Evolutionary conservation across 768 basidiomycete species (phyloP).

Genomic region (Boletellus emodensis): DNA sequence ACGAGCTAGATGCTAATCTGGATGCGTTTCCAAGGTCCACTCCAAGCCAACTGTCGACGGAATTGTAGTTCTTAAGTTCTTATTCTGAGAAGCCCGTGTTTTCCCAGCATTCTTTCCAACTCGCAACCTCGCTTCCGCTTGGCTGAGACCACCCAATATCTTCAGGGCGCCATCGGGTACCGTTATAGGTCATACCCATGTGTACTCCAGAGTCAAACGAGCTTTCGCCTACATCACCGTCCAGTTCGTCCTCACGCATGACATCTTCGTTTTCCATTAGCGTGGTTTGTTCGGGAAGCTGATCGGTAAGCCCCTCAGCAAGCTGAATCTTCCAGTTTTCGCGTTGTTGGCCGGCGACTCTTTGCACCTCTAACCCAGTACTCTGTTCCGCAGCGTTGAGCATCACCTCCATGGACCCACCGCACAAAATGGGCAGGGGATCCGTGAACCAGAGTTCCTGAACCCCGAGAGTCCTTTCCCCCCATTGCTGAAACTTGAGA

Average conservation of each 20-base stretch:
- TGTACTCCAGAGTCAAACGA: conserved; percentile 30
- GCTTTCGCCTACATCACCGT: conserved; percentile 13
- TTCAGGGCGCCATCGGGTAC: conserved; percentile 2
- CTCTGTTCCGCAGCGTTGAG: conserved; percentile 24
- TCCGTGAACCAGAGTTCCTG: conserved; percentile 47
- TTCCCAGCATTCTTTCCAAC: not conserved
- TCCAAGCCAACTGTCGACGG: not conserved
- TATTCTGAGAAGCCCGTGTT: not conserved
- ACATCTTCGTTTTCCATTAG: conserved; percentile 8
- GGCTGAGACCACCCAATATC: conserved; percentile 14
- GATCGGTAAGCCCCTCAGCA: conserved; percentile 15
- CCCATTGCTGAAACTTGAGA: conserved; percentile 50
- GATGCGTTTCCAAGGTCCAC: conserved; percentile 2
- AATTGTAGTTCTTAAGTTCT: not conserved
- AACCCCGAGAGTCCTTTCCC: conserved; percentile 44
- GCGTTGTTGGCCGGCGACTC: conserved; percentile 14
- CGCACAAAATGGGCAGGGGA: conserved; percentile 30
- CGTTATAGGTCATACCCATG: conserved; percentile 11
- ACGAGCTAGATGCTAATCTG: conserved; percentile 23
- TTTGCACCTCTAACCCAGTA: conserved; percentile 21
- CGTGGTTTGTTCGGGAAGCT: conserved; percentile 3
- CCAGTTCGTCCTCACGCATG: conserved; percentile 19
- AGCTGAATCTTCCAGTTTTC: conserved; percentile 32
- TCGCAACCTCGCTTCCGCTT: conserved; percentile 3
- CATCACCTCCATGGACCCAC: conserved; percentile 32